A percentile compares a stretch with the other conserved stretches of the same genome.
These are phyloP conservation scores for Perkinsus chesapeaki DNA, from an alignment of 169 alveolate species.

Conservation along the genomic window DNA sequence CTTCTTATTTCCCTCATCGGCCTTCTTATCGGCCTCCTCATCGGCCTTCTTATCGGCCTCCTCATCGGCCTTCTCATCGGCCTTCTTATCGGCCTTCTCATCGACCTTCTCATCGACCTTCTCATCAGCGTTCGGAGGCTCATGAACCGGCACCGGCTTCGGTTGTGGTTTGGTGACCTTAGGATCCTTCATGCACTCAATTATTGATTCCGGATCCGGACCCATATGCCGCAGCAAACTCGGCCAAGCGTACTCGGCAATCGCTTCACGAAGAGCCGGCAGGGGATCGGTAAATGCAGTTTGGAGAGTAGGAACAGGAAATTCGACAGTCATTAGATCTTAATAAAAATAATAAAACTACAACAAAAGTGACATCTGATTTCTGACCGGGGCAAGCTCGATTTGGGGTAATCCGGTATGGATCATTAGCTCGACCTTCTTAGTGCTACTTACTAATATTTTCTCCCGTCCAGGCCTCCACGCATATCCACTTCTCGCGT, in stretches of 20 bases:
- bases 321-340: not conserved
- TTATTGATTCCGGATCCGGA: not conserved
- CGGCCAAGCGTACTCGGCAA: not conserved
- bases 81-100: not conserved
- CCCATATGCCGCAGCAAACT: not conserved
- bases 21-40: too few relatives aligned
- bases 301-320: not conserved
- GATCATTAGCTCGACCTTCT: too few relatives aligned
- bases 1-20: too few relatives aligned
- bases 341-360: not conserved
- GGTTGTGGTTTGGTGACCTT: not conserved
- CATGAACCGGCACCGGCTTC: not conserved
- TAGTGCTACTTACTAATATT: too few relatives aligned
- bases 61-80: too few relatives aligned
- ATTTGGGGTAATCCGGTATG: too few relatives aligned
- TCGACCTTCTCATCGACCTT: not conserved
- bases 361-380: not conserved
- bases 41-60: too few relatives aligned
- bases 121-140: not conserved
- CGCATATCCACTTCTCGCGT: too few relatives aligned
- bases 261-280: not conserved
- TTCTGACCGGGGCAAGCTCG: not conserved
- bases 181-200: not conserved
- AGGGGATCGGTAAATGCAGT: not conserved
- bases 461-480: too few relatives aligned